phyloP scores from a whole-genome alignment of 139 green algal species.

The Coccomyxa sp. region DNA sequence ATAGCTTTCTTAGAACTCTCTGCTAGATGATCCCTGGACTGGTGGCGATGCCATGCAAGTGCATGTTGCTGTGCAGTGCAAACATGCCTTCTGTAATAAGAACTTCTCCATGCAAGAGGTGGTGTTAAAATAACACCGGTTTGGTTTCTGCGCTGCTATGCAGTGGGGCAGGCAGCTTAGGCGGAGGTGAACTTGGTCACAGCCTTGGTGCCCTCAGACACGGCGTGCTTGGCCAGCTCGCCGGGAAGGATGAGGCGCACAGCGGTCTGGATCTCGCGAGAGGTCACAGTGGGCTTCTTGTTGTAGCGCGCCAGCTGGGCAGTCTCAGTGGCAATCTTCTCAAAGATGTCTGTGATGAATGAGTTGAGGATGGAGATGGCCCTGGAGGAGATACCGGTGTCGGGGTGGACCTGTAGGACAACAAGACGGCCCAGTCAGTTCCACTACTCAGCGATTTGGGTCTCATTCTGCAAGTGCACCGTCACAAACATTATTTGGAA shows the following conservation, averaged over 20 bases:
- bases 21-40: too few species aligned
- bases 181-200: slow-evolving; percentile 87
- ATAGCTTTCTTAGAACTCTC: too few species aligned
- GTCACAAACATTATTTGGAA: too few species aligned
- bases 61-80: too few species aligned
- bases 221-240: slow-evolving; percentile 88
- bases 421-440: slow-evolving; percentile 32
- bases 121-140: slow-evolving; percentile 31
- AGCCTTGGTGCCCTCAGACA: slow-evolving; percentile 83
- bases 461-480: too few species aligned
- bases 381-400: slow-evolving; percentile 94
- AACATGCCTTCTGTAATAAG: too few species aligned
- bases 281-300: slow-evolving; percentile 89
- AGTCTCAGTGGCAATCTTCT: slow-evolving; percentile 85
- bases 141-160: slow-evolving; percentile 9
- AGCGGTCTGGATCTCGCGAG: slow-evolving; percentile 80
- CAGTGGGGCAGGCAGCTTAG: slow-evolving; percentile 20
- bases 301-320: slow-evolving; percentile 39
- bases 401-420: slow-evolving; percentile 87
- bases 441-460: slow-evolving; percentile 7
- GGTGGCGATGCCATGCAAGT: too few species aligned
- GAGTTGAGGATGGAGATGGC: slow-evolving; percentile 98
- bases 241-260: slow-evolving; percentile 81
- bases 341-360: slow-evolving; percentile 76
- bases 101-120: not conserved